Conservation (phyloP, 2,329 filamentous ascomycete genomes). For the Colletotrichum viniferum region DNA sequence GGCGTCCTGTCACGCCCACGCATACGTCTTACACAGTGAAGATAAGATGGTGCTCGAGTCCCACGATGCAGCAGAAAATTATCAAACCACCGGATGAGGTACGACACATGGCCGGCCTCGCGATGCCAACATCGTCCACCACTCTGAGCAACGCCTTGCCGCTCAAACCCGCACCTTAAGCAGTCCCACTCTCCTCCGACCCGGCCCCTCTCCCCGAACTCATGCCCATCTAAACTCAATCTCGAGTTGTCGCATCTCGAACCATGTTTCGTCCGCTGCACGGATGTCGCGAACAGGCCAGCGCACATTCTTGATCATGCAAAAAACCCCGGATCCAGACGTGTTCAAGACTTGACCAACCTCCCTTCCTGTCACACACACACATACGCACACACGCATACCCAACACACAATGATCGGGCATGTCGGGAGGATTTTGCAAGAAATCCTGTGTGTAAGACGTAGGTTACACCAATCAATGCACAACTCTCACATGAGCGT, state of each 20-base stretch:
- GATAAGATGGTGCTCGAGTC: neutral
- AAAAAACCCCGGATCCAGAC: neutral
- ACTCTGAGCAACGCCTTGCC: neutral
- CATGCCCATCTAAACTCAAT: constrained; percentile 13
- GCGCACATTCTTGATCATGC: neutral
- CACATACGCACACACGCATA: neutral
- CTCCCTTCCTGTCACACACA: neutral
- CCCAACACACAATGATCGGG: neutral
- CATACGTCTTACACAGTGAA: neutral
- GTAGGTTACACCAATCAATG: neutral
- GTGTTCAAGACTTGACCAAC: neutral
- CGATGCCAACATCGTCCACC: neutral
- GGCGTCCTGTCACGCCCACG: neutral
- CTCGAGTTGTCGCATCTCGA: constrained; percentile 15
- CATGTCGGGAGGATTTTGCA: neutral
- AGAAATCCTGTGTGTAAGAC: neutral
- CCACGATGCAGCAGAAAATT: neutral
- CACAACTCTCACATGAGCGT: neutral
- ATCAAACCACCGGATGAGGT: neutral
- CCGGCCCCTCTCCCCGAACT: constrained; percentile 8
- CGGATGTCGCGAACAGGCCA: constrained; percentile 1
- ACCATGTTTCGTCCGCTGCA: constrained; percentile 15
- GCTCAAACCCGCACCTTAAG: neutral
- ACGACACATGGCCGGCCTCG: neutral
- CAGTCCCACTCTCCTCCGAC: constrained; percentile 6